Evolutionary conservation across 176 grass and related monocot genomes (phyloP), one percentile per base, ranked within the genome.

Genomic region (Rhipidocladum racemiflorum): DNA sequence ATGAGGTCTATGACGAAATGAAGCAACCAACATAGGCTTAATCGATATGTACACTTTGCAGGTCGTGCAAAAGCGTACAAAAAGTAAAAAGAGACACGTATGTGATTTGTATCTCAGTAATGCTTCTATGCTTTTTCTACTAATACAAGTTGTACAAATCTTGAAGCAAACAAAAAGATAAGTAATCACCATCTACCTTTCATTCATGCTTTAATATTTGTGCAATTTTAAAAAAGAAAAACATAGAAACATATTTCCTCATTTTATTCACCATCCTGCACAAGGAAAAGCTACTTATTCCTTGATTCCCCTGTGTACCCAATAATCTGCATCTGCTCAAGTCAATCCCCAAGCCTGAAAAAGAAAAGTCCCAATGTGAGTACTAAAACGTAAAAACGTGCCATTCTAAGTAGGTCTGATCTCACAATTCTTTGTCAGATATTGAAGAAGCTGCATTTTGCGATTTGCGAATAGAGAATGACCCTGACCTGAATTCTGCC

Each of bases 301-400:
- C 14, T 25, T 56, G 16, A 28, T 65, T 15, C 25, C 10, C 10
- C 10, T 15, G 17, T 44, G 21, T 34, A 50, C 4, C 2, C 16
- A 18, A 14, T 8, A 38, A 44, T 85, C 18, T 63, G 50, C 23
- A 35, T 45, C 65, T 14, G 11, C 20, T 89, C 60, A 92, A 35
- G 50, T 81, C 34, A 92, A 69, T 74, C 84, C 91, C 87, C 91
- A 92, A 40, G 91, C 87, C 91, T 89, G 80, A 3, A 76, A 5
- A 20, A 2, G 18, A 39, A 9, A 8, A 4, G 34, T 11, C 44
- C 9, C 11, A 27, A 24, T 27, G 2, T 64, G 2, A 77, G 12
- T 75, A 7, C 20, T 10, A 65, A 18, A 27, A 36, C 1, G 54
- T 43, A 49, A 36, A 11, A 28, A 11, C 2, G 29, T 34, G 5